Evolutionary conservation across 305 asterid species (phyloP).

Genomic region (Solanum hybrid): DNA sequence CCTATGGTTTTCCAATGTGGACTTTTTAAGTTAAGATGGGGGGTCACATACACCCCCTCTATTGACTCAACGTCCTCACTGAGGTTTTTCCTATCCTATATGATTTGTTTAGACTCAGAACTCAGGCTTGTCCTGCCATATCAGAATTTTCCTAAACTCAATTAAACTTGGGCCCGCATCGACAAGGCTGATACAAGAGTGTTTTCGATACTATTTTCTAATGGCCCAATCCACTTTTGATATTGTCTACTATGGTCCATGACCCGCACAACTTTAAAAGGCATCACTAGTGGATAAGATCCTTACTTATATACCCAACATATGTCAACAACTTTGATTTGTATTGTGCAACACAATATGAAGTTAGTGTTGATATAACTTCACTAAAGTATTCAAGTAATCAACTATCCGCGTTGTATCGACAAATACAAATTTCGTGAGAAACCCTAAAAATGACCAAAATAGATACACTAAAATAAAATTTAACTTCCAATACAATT

Average conservation of each 20-base stretch:
- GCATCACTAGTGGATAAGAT: neutral
- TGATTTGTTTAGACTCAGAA: neutral
- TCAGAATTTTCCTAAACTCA: neutral
- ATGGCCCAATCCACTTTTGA: neutral
- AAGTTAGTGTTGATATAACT: neutral
- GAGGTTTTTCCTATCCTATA: neutral
- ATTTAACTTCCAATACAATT: neutral
- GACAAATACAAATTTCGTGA: neutral
- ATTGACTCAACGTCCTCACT: neutral
- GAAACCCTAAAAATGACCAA: neutral
- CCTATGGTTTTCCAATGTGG: no score
- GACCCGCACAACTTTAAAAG: neutral
- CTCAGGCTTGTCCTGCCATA: neutral
- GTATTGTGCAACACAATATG: neutral
- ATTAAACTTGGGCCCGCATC: neutral
- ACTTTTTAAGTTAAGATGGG: no score
- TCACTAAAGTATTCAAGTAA: neutral
- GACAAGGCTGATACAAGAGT: neutral
- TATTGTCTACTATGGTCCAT: neutral
- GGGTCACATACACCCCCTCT: no score
- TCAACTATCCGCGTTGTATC: neutral
- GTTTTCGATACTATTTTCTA: neutral
- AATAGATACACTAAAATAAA: neutral
- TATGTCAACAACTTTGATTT: no score
- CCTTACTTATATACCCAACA: neutral